Percentiles rank a stretch among this genome's conserved stretches.
phyloP scores from a whole-genome alignment of 2,329 filamentous ascomycete genomes.

The Lachnellula arida region DNA sequence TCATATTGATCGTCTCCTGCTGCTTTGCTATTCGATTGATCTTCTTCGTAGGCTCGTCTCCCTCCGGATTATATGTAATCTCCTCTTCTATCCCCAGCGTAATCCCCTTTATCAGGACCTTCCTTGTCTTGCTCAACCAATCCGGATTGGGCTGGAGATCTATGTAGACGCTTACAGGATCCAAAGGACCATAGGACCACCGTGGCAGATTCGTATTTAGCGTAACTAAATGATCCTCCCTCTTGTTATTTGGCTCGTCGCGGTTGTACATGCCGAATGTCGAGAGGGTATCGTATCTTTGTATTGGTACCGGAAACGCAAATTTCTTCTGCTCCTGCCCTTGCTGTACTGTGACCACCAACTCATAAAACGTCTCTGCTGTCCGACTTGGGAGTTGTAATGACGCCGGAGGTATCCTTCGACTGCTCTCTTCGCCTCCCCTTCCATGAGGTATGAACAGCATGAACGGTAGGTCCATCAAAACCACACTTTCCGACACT shows the following conservation, averaged over 20 bases:
- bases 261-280: constrained; percentile 99
- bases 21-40: constrained; percentile 82
- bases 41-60: constrained; percentile 89
- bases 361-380: constrained; percentile 95
- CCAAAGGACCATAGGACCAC: constrained; percentile 94
- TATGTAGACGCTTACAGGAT: constrained; percentile 94
- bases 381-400: constrained; percentile 85
- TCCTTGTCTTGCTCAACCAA: constrained; percentile 84
- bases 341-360: constrained; percentile 94
- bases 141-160: constrained; percentile 89
- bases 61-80: constrained; percentile 97
- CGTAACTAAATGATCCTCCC: constrained; percentile 86
- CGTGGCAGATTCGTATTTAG: constrained; percentile 86
- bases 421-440: constrained; percentile 82
- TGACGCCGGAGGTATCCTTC: constrained; percentile 87
- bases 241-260: constrained; percentile 80
- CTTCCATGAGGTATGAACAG: constrained; percentile 95
- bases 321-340: constrained; percentile 87
- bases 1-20: constrained; percentile 73
- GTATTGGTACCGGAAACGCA: constrained; percentile 82
- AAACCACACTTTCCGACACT: constrained; percentile 82
- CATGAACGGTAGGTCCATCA: constrained; percentile 96
- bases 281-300: constrained; percentile 91
- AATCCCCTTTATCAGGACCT: constrained; percentile 90
- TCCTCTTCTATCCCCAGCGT: constrained; percentile 94